Percentiles rank a stretch among this genome's conserved stretches.
Evolutionary conservation across 257 asterid genomes (phyloP).

Genomic region (Knoxia roxburghii): DNA sequence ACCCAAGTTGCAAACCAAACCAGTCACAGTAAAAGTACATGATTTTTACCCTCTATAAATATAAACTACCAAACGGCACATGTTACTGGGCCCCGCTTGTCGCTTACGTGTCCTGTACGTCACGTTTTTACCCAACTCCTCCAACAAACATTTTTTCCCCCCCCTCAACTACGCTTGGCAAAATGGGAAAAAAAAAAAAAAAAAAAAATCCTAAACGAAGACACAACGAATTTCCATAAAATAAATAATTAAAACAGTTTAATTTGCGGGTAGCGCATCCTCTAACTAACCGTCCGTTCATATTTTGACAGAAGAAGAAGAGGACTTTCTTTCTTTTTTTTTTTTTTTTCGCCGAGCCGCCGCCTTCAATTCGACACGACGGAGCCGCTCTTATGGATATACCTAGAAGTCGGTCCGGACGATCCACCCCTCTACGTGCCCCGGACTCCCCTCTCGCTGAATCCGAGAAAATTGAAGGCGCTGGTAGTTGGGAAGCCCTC

Average conservation of each 20-base stretch:
- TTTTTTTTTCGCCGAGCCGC: slow-evolving; percentile 12
- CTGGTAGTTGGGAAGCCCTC: slow-evolving; percentile 85
- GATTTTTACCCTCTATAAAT: no score
- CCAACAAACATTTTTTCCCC: neutral
- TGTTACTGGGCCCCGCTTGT: slow-evolving; percentile 28
- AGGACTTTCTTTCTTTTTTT: no score
- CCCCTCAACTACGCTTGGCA: neutral
- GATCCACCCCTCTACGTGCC: slow-evolving; percentile 55
- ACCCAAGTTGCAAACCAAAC: no score
- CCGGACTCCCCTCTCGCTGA: slow-evolving; percentile 48
- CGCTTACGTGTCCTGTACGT: slow-evolving; percentile 31
- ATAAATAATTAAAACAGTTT: no score
- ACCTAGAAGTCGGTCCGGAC: slow-evolving; percentile 60
- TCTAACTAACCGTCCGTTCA: no score
- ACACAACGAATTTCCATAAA: no score
- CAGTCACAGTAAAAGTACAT: no score
- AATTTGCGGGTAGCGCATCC: no score
- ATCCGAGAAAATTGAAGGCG: slow-evolving; percentile 69
- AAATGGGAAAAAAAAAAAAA: no score
- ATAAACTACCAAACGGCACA: slow-evolving; percentile 6
- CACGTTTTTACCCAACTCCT: slow-evolving; percentile 18
- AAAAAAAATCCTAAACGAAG: neutral
- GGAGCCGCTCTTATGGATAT: slow-evolving; percentile 28
- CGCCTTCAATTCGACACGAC: slow-evolving; percentile 8
- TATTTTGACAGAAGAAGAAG: no score